These are phyloP conservation scores for Scenedesmus sp. DNA, from an alignment of 163 green algal genomes.

Conservation along the genomic window DNA sequence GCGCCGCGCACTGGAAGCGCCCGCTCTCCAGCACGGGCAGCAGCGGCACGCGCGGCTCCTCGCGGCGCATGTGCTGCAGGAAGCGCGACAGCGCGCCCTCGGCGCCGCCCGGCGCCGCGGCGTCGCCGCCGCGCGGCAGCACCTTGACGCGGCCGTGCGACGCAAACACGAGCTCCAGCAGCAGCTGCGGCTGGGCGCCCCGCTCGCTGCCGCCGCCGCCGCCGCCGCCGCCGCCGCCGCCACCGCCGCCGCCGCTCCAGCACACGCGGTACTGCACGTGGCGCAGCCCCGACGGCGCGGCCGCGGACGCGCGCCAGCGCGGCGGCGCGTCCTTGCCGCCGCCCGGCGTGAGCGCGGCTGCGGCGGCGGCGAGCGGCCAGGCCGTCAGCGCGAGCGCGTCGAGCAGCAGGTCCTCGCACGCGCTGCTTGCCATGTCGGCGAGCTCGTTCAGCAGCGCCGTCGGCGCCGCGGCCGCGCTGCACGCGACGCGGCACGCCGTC, in stretches of 20 bases:
- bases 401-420: constrained; percentile 25
- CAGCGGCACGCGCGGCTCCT: not conserved
- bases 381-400: constrained; percentile 6
- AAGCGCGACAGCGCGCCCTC: not conserved
- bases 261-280: constrained; percentile 11
- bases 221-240: not conserved
- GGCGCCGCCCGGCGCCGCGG: not conserved
- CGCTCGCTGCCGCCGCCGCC: constrained; percentile 27
- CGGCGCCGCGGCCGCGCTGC: not conserved
- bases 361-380: constrained; percentile 15
- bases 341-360: not conserved
- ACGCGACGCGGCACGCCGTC: constrained; percentile 2
- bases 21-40: constrained; percentile 3
- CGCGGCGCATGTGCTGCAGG: not conserved
- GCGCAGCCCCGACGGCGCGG: not conserved
- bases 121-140: constrained; percentile 6
- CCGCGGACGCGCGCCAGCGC: not conserved
- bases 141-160: constrained; percentile 4
- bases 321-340: not conserved
- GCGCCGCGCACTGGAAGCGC: not conserved
- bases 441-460: constrained; percentile 15
- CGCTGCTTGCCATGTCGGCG: constrained; percentile 17
- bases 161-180: not conserved
- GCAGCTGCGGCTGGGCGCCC: not conserved
- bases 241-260: not conserved